Percentiles rank a stretch among this genome's conserved stretches.
Evolutionary conservation across 805 yeast species (phyloP).

Genomic region (Torulaspora microellipsoides): DNA sequence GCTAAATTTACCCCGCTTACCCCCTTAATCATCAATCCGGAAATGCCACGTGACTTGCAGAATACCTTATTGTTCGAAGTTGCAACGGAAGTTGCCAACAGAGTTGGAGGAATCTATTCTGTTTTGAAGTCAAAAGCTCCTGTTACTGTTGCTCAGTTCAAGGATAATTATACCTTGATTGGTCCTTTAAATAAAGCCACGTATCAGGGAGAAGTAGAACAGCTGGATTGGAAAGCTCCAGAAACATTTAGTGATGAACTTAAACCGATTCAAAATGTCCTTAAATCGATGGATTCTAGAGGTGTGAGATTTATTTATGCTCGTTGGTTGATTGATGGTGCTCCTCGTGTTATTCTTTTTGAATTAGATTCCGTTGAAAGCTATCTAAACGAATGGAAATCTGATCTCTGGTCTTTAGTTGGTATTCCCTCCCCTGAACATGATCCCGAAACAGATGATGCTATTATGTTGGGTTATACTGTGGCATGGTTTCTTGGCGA

Average conservation of each 20-base stretch:
- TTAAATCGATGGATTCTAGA: conserved; percentile 74
- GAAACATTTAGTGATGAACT: conserved; percentile 28
- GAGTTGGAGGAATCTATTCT: conserved; percentile 97
- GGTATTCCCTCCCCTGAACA: conserved; percentile 92
- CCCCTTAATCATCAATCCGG: too few species aligned
- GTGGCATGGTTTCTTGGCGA: conserved; percentile 98
- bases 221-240: conserved; percentile 53
- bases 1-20: too few species aligned
- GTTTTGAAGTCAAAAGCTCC: conserved; percentile 96
- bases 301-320: conserved; percentile 86
- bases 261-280: conserved; percentile 37
- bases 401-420: conserved; percentile 84
- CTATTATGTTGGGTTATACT: conserved; percentile 84
- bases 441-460: conserved; percentile 86
- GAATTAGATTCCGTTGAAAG: conserved; percentile 72
- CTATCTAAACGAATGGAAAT: conserved; percentile 85
- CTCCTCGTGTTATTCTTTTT: conserved; percentile 87
- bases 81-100: conserved; percentile 96
- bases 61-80: conserved; percentile 87
- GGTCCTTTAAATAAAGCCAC: conserved; percentile 79
- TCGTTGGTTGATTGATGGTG: conserved; percentile 96
- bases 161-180: conserved; percentile 75
- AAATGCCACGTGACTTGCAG: conserved; percentile 77
- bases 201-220: conserved; percentile 80
- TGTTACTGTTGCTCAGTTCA: conserved; percentile 88